Evolutionary conservation across 164 flowering plant genomes (phyloP), one percentile per base, ranked within the genome.

Genomic region (Chloranthus sessilifolius): DNA sequence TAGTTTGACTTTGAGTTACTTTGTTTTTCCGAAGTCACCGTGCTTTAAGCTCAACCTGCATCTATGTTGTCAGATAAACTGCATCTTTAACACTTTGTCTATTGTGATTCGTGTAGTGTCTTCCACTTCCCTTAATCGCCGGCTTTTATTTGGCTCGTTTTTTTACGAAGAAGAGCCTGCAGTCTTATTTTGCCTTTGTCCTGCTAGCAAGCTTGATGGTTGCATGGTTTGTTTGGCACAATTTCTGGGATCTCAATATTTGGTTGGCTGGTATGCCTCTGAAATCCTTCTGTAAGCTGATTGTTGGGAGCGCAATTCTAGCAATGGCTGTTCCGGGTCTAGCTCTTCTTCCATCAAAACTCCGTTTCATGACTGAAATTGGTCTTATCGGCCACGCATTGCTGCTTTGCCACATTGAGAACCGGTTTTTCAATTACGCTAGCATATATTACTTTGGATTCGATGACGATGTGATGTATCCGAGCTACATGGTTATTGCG

Each of bases 181-280:
- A 91, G 22, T 88, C 96, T 54, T 92, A 88, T 67, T 88, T 82
- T 70, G 78, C 77, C 0, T 92, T 76, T 77, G 82, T 82, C 65
- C 70, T 79, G 47, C 85, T 88, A 45, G 94, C 95, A 44, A 88
- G 95, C 69, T 58, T 92, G 71, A 81, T 86, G 86, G 80, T 81
- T 26, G 67, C 57, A 12, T 92, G 99, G 99, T 92, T 88, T 70
- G 91, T 92, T 61, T 50, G 76, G 80, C 96, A 88, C 56, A 83
- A 86, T 65, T 92, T 66, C 61, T 92, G 99, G 99, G 94, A 81
- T 65, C 87, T 92, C 57, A 92, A 86, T 59, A 92, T 92, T 51
- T 92, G 96, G 99, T 43, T 88, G 78, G 96, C 95, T 44, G 96
- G 96, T 70, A 88, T 92, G 94, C 74, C 95, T 44, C 72, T 92